phyloP scores from a whole-genome alignment of 768 basidiomycete genomes.

The Sporobolomyces roseus region DNA sequence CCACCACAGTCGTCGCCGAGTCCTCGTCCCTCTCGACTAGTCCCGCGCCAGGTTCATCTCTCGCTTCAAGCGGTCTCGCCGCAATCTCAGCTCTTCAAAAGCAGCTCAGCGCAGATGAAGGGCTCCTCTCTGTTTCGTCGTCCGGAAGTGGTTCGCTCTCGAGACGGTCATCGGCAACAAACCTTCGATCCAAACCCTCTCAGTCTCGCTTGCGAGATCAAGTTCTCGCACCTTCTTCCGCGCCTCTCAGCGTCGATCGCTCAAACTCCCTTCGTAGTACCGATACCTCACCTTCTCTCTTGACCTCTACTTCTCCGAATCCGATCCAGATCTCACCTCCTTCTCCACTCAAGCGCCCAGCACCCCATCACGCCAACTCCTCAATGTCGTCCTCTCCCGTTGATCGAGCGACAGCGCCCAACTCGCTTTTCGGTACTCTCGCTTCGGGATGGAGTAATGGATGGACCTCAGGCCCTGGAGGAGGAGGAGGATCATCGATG shows the following conservation, averaged over 20 bases:
- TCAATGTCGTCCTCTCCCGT: slow-evolving; percentile 4
- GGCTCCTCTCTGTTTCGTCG: not conserved
- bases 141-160: slow-evolving; percentile 5
- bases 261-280: not conserved
- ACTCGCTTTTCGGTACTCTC: slow-evolving; percentile 11
- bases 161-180: slow-evolving; percentile 4
- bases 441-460: slow-evolving; percentile 5
- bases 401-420: not conserved
- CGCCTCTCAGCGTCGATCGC: not conserved
- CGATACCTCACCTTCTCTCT: not conserved
- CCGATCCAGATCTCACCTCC: slow-evolving; percentile 22
- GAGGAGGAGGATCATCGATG: slow-evolving; percentile 1
- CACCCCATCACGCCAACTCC: not conserved
- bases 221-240: not conserved
- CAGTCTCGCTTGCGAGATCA: slow-evolving; percentile 16
- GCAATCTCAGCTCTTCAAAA: slow-evolving; percentile 14
- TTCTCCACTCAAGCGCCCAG: not conserved
- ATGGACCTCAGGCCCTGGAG: not conserved
- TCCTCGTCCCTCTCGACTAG: not conserved
- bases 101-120: slow-evolving; percentile 1
- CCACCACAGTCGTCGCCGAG: not conserved
- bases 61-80: not conserved
- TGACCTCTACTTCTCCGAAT: not conserved
- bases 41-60: not conserved
- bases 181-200: slow-evolving; percentile 17